phyloP scores from a whole-genome alignment of 495 filamentous ascomycete species.

The Aspergillus mulundensis region DNA sequence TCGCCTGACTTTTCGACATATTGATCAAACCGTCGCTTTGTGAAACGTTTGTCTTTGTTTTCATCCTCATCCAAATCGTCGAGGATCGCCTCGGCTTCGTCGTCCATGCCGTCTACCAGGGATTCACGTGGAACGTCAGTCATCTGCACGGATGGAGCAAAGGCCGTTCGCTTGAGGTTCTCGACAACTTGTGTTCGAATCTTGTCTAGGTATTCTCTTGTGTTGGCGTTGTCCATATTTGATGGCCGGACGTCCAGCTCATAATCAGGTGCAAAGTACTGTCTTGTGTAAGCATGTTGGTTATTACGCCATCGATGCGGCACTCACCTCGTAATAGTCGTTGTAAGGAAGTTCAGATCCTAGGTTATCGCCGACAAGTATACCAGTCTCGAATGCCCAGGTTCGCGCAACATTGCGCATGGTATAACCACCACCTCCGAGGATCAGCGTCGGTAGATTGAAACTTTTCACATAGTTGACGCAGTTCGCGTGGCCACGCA shows the following conservation, averaged over 20 bases:
- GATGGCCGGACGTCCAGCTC: constrained; percentile 90
- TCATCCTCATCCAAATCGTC: constrained; percentile 89
- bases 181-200: constrained; percentile 90
- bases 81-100: constrained; percentile 83
- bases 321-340: constrained; percentile 90
- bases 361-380: constrained; percentile 79
- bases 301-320: not conserved
- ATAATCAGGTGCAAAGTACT: constrained; percentile 98
- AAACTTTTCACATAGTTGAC: constrained; percentile 94
- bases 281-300: constrained; percentile 14
- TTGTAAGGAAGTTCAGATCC: constrained; percentile 85
- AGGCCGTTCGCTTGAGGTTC: constrained; percentile 83
- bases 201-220: constrained; percentile 88
- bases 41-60: constrained; percentile 78
- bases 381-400: constrained; percentile 95
- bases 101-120: constrained; percentile 60
- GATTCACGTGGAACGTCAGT: constrained; percentile 83
- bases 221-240: constrained; percentile 99
- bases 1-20: constrained; percentile 70
- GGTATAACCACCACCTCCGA: constrained; percentile 95
- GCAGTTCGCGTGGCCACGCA: constrained; percentile 96
- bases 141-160: constrained; percentile 92
- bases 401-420: constrained; percentile 98
- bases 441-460: constrained; percentile 81
- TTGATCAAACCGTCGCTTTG: constrained; percentile 80